Conservation (phyloP, 306 rosid genomes). For the Senna siamea region DNA sequence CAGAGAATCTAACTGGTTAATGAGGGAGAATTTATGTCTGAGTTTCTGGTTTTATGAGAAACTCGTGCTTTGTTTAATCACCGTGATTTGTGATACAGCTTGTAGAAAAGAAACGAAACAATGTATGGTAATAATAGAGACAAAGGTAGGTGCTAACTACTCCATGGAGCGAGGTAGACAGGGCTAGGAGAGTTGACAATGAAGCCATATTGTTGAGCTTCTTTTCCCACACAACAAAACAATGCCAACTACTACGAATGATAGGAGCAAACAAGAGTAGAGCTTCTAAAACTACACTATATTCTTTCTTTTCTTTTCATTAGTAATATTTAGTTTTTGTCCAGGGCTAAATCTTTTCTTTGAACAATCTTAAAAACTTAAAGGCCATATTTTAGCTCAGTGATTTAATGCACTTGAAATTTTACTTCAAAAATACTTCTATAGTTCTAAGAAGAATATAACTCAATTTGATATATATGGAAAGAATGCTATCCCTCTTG, state of each 20-base stretch:
- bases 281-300: constrained; percentile 35
- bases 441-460: no score
- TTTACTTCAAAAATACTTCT: neutral
- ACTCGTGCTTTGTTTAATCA: constrained; percentile 20
- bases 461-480: no score
- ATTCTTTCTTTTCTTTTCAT: neutral
- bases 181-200: constrained; percentile 60
- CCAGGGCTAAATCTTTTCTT: neutral
- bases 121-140: constrained; percentile 29
- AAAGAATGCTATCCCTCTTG: no score
- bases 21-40: constrained; percentile 8
- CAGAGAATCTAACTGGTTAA: constrained; percentile 30
- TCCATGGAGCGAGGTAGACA: constrained; percentile 43
- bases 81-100: constrained; percentile 22
- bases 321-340: neutral
- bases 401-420: neutral
- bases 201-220: constrained; percentile 58
- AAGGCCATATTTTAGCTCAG: neutral
- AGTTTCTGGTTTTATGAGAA: constrained; percentile 30
- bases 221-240: constrained; percentile 58
- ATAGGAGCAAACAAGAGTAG: constrained; percentile 30
- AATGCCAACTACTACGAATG: constrained; percentile 59
- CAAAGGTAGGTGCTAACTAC: constrained; percentile 55
- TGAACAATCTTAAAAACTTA: neutral
- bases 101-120: constrained; percentile 27